Conservation (phyloP, 495 filamentous ascomycete species). For the Glarea lozoyensis region DNA sequence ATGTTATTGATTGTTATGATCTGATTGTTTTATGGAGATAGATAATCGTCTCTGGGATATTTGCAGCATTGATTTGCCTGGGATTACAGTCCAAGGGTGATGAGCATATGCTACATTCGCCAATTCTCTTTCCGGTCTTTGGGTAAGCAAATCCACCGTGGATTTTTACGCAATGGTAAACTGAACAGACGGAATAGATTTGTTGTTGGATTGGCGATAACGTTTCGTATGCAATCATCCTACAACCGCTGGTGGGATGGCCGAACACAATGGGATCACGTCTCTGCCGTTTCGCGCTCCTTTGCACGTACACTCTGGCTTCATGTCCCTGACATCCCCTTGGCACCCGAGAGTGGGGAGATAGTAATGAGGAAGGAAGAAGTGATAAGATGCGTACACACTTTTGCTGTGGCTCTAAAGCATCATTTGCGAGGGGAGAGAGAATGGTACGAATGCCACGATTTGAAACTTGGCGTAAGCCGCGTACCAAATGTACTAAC, state of each 20-base stretch:
- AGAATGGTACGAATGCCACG: conserved; percentile 17
- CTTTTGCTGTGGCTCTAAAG: conserved; percentile 21
- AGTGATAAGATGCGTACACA: conserved; percentile 11
- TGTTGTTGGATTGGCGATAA: conserved; percentile 22
- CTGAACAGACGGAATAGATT: conserved; percentile 10
- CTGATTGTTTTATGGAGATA: conserved; percentile 1
- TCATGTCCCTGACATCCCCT: conserved; percentile 12
- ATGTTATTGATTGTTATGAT: not conserved
- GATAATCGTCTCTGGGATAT: conserved; percentile 17
- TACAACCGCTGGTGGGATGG: conserved; percentile 26
- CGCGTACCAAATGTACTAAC: conserved; percentile 13
- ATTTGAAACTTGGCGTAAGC: conserved; percentile 11
- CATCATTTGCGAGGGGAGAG: conserved; percentile 22
- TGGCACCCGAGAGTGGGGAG: conserved; percentile 3
- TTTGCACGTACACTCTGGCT: conserved; percentile 23
- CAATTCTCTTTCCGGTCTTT: conserved; percentile 23
- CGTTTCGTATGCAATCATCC: conserved; percentile 23
- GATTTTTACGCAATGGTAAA: not conserved
- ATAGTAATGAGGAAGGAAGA: conserved; percentile 10
- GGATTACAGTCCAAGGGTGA: conserved; percentile 10
- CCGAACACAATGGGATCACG: conserved; percentile 23
- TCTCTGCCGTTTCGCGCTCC: conserved; percentile 18
- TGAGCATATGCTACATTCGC: conserved; percentile 18
- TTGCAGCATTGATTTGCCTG: conserved; percentile 18
- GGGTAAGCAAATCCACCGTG: conserved; percentile 7